Base-by-base conservation (phyloP, 768 basidiomycete species). In the Leucosporidium scottii region DNA sequence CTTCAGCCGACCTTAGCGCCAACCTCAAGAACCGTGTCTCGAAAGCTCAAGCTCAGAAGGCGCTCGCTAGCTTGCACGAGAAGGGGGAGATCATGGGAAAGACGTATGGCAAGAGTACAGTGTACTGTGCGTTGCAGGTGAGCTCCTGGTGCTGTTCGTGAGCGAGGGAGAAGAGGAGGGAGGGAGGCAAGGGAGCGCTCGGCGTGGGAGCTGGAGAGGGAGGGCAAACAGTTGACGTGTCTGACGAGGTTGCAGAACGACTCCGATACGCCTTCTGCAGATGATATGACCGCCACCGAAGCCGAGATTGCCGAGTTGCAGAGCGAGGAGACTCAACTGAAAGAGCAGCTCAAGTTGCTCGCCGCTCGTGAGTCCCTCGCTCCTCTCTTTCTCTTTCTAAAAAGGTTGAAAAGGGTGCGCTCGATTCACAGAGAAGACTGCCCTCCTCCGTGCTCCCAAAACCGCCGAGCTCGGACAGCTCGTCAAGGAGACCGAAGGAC, bases 81-180 rank as follows among this genome's bases (percentile, higher is more conserved):
- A 56, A 56, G 55, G 55, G 55, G 6, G 55, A 56, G 55, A 34
- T 56, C 31, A 56, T 34, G 55, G 55, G 55, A 2, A 56, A 56
- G 55, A 31, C 30, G 20, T 56, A 56, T 23, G 55, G 30, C 17
- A 56, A 56, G 55, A 56, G 30, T 28, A 56, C 30, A 5, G 55
- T 56, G 30, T 56, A 56, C 21, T 56, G 55, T 21, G 55, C 55
- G 28, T 20, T 56, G 30, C 55, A 56, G 55, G 55, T 56, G 30
- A 34, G 55, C 34, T 3, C 51, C 25, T 25, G 7, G 15, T 0
- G 55, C 10, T 21, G 30, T 6, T 10, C 5, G 15, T 3, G 55
- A 34, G 55, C 20, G 55, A 18, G 55, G 9, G 31, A 20, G 55
- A 28, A 21, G 30, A 34, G 6, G 28, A 30, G 28, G 28, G 27